Evolutionary conservation across 441 rosid genomes (phyloP), one percentile per base, ranked within the genome.

Genomic region (Pelargonium cotyledonis): DNA sequence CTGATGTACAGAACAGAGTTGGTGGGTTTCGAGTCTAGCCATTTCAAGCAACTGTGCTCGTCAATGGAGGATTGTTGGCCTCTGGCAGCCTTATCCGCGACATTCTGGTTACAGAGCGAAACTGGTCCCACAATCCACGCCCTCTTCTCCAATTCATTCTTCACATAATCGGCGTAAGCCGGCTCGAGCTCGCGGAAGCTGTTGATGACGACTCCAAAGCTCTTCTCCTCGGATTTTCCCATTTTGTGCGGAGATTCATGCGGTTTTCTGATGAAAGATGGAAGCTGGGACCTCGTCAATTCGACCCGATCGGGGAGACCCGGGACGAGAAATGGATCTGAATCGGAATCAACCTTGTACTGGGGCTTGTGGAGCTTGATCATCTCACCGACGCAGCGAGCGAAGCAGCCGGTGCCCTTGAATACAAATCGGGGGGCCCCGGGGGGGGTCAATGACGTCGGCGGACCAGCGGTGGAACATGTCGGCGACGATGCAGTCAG

Each of bases 81-180:
- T 69, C 80, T 80, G 55, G 55, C 66, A 3, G 75, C 72, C 41
- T 79, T 74, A 5, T 77, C 81, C 55, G 70, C 71, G 1, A 64
- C n/a, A 1, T 72, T 47, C 49, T 58, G 58, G 43, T 75, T 81
- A 43, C 74, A 77, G 1, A 79, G 66, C 7, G 88, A 82, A 44
- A 80, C 78, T 5, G 83, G 88, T 12, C 82, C 84, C 8, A 84
- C 58, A 7, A 53, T 61, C 84, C 86, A 84, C 4, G 79, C 71
- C 64, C 38, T 76, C 18, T 61, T 77, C 14, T 77, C 80, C 68
- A 75, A 12, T 29, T 68, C 73, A 8, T 77, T 74, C 68, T 65
- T 65, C 61, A 70, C 79, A 23, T 35, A 62, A 0, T 79, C 80
- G 0, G 68, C 80, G 46, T 84, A 84, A 49, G 65, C 81, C 7